These are phyloP conservation scores for Picochlorum sp. DNA, from an alignment of 139 green algal genomes.

Conservation along the genomic window DNA sequence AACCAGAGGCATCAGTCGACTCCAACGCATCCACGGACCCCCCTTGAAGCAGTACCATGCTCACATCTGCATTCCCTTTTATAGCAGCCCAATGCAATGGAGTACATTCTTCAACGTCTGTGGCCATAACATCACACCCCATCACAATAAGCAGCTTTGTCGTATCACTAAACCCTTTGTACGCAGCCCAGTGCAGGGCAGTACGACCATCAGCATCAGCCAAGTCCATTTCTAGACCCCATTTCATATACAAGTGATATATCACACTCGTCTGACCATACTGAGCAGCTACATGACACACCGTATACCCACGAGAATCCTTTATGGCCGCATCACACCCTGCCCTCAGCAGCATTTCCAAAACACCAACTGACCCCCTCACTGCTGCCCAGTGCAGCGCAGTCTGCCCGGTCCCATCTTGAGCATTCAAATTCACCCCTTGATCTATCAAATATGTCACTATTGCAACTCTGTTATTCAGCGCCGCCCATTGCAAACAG, in stretches of 20 bases:
- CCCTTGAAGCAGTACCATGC: constrained; percentile 80
- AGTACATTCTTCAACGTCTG: constrained; percentile 87
- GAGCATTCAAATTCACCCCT: constrained; percentile 42
- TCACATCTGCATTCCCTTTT: constrained; percentile 79
- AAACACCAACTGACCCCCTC: constrained; percentile 53
- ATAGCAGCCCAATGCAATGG: constrained; percentile 95
- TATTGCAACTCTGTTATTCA: constrained; percentile 81
- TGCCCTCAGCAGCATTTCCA: constrained; percentile 60
- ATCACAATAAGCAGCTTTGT: constrained; percentile 86
- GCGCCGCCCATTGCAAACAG: constrained; percentile 79
- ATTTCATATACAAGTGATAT: constrained; percentile 80
- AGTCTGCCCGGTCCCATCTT: constrained; percentile 69
- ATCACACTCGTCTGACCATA: constrained; percentile 91
- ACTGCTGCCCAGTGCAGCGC: constrained; percentile 82
- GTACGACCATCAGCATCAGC: constrained; percentile 49
- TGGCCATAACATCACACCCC: constrained; percentile 33
- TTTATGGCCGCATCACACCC: constrained; percentile 29
- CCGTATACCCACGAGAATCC: constrained; percentile 57
- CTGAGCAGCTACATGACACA: constrained; percentile 80
- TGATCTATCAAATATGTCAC: constrained; percentile 57
- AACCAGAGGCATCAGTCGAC: constrained; percentile 64
- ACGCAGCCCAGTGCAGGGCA: constrained; percentile 71
- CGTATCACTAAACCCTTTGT: constrained; percentile 77
- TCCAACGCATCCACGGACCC: constrained; percentile 45
- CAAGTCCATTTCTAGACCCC: constrained; percentile 65